Base-by-base conservation (phyloP, 2,329 filamentous ascomycete species). In the Penicillium sp. region DNA sequence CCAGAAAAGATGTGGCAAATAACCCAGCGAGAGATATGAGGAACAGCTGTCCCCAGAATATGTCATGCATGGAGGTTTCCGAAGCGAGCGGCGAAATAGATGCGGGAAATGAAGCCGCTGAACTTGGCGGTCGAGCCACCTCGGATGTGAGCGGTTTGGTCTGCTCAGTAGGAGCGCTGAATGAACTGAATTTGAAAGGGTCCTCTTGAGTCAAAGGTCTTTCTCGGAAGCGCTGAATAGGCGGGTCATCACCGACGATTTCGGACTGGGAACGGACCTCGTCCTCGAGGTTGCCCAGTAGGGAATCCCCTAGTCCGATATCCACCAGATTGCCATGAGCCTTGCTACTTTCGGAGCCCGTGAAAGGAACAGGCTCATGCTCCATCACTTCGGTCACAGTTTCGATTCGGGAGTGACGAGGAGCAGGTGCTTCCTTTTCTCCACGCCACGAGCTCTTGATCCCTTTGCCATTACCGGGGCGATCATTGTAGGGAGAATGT, bases 31-130 rank as follows among this genome's bases (percentile, higher is more conserved):
- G 74, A 29, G 84, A 84, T 61, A 97, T 93, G 42, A 95, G 74
- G 67, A 91, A 98, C 38, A 96, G 78, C 72, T 89, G 91, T 3
- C 88, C 89, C 78, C 93, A 98, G 72, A 97, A 95, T 4, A 85
- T 78, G 69, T 98, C 93, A 67, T 97, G 89, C 43, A 81, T 79
- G 52, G 89, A 89, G 20, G 87, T 80, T 63, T 91, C 86, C 43
- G 79, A 78, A 35, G 84, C 79, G 4, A 81, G 75, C 9, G 80
- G 74, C 23, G 81, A 76, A 28, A 83, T 75, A 0, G 80, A 76
- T 24, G 78, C 76, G 41, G 81, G 81, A 15, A 76, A 79, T 28
- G 80, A 78, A 32, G 69, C 69, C 43, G 76, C 73, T 5, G 78
- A 75, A 55, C 76, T 79, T 38, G 72, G 69, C 35, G 73, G 72